Conservation (phyloP, 306 rosid species). For the Quercus robur region DNA sequence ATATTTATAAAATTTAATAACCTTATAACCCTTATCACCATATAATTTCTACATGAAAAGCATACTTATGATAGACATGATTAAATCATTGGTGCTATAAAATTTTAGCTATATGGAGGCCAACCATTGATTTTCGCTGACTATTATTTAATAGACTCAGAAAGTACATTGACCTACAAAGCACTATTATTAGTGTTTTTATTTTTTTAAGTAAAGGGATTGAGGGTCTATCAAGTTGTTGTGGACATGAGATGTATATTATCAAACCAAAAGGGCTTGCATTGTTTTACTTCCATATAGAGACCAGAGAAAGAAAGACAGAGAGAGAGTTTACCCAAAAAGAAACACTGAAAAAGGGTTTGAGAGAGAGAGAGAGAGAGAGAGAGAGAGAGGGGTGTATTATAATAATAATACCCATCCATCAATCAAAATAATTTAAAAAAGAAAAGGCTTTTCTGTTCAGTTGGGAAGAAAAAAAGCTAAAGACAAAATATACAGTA, state of each 20-base stretch:
- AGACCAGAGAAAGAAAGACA: slow-evolving; percentile 19
- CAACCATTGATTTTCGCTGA: not conserved
- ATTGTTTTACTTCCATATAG: not conserved
- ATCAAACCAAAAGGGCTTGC: slow-evolving; percentile 27
- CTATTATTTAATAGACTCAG: too few relatives aligned
- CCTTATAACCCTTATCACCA: slow-evolving; percentile 1
- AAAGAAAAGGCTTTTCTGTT: slow-evolving; percentile 36
- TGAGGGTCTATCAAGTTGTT: slow-evolving; percentile 20
- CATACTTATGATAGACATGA: slow-evolving; percentile 29
- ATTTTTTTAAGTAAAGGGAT: not conserved
- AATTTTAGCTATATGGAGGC: slow-evolving; percentile 13
- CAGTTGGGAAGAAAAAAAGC: slow-evolving; percentile 44
- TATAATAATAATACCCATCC: slow-evolving; percentile 22
- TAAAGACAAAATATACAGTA: slow-evolving; percentile 30
- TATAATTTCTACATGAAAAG: not conserved
- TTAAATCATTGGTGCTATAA: slow-evolving; percentile 22
- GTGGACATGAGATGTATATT: slow-evolving; percentile 29
- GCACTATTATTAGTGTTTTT: not conserved
- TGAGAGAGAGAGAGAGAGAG: not conserved
- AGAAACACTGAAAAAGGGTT: not conserved
- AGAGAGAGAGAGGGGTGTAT: slow-evolving; percentile 25
- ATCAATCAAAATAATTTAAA: slow-evolving; percentile 14
- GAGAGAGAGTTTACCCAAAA: slow-evolving; percentile 17
- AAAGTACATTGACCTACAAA: too few relatives aligned
- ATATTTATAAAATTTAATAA: not conserved